A percentile compares a stretch with the other conserved stretches of the same genome.
These are phyloP conservation scores for Massospora cicadina DNA, from an alignment of 371 early-diverging fungal species.

Conservation along the genomic window DNA sequence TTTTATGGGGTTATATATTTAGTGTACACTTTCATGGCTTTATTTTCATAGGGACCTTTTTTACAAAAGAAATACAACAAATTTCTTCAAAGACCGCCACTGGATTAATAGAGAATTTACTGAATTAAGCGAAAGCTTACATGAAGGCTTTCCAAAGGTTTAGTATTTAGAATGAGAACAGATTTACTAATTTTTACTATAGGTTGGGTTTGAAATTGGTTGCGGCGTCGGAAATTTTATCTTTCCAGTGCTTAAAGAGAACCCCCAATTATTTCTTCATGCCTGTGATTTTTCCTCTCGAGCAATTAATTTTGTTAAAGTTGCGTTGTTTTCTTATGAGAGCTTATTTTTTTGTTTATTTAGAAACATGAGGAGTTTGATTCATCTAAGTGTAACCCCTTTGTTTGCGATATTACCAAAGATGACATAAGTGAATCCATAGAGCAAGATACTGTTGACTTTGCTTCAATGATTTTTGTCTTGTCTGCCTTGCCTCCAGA, in stretches of 20 bases:
- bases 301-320: slow-evolving; percentile 62
- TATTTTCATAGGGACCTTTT: slow-evolving; percentile 43
- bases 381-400: slow-evolving; percentile 48
- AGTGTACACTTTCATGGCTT: not conserved
- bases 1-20: not conserved
- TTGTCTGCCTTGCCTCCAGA: slow-evolving; percentile 76
- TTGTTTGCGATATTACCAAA: slow-evolving; percentile 64
- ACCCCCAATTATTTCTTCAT: slow-evolving; percentile 45
- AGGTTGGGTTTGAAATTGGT: slow-evolving; percentile 47
- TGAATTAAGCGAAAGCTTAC: slow-evolving; percentile 27
- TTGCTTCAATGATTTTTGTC: slow-evolving; percentile 66
- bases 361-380: slow-evolving; percentile 34
- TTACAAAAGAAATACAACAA: slow-evolving; percentile 82
- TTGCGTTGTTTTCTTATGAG: slow-evolving; percentile 10
- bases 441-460: slow-evolving; percentile 41
- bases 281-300: slow-evolving; percentile 72
- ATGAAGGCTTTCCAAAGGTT: not conserved
- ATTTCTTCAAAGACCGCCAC: slow-evolving; percentile 89
- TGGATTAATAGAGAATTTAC: slow-evolving; percentile 92
- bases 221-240: slow-evolving; percentile 97
- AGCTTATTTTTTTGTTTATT: not conserved
- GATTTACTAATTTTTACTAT: not conserved
- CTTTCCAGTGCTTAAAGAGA: slow-evolving; percentile 67
- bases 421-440: slow-evolving; percentile 44
- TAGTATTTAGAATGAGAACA: not conserved